Evolutionary conservation across 2,329 filamentous ascomycete genomes (phyloP), one percentile per base, ranked within the genome.

Genomic region (Arthrobotrys megalospora): DNA sequence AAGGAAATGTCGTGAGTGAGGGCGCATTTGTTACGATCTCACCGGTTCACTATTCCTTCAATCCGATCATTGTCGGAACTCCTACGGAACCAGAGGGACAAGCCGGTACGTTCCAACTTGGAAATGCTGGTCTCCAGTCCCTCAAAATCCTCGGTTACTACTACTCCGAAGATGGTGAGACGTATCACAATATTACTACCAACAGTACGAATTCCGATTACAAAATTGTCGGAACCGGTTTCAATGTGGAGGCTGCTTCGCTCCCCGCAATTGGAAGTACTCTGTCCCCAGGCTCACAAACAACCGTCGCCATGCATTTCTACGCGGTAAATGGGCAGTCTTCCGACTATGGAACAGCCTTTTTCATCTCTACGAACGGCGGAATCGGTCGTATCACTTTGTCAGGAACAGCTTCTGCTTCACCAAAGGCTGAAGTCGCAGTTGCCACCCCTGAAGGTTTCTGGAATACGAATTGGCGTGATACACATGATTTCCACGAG

Each of bases 41-140:
- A 0, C 85, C 85, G 0, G 82, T 82, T 4, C 83, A 84, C 24
- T 83, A 85, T 32, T 84, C 85, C 58, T 85, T 86, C 69, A 85
- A 85, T 7, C 83, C 84, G 12, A 80, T 86, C 19, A 84, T 86
- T n/a, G 80, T 86, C 10, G 83, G 83, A 5, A 83, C 82, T 4
- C 62, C 67, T 14, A 79, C 81, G 8, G 82, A 82, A 1, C 76
- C 81, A 12, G 81, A 82, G 1, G 82, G 82, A 11, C 81, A 83
- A 6, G 80, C 83, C n/a, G 83, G 82, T 21, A 82, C 83, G 5
- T 82, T 85, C 32, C 82, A 84, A 6, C 77, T 86, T 14, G 81
- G 82, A 63, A 86, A 86, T 75, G 79, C 83, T 41, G 85, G 85
- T 24, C 83, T 84, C 19, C 79, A 82, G 45, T 79, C 82, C 24